Base-by-base conservation (phyloP, 768 basidiomycete species). In the Termitomyces sp. region DNA sequence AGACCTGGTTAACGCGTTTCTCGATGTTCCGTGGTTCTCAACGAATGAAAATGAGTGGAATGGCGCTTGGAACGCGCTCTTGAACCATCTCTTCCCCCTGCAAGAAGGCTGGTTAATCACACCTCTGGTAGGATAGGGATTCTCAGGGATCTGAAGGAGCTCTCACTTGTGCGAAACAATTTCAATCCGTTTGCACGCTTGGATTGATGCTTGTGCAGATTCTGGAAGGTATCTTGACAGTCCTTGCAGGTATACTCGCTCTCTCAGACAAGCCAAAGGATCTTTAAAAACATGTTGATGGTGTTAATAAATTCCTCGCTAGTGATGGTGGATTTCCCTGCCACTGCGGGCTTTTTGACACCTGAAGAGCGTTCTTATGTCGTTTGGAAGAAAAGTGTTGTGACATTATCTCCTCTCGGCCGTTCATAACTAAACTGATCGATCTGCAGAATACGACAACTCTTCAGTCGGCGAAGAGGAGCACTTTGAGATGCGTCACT, bases 251-350 rank as follows among this genome's bases (percentile, higher is more conserved):
- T 0, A 26, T 82, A 14, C 48, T 84, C 16, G 79, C 84, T 0
- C 77, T 80, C 61, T 72, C 83, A 38, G 72, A 85, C 81, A 56
- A 47, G 74, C 58, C 5, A 5, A 26, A 44, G 47, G 26, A 10
- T 16, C 28, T 10, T 26, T 6, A 22, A 38, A 18, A 3, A 6
- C 22, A 18, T 20, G 14, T 49, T 44, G 18, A 20, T 5, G 7
- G 14, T 24, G 43, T 28, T 42, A 33, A 42, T 18, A 38, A 36
- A 53, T 55, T 4, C 22, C 16, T 6, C 54, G 38, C 16, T 40
- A 86, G 82, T 85, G 13, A 63, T 89, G 63, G 80, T 84, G 13
- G 86, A 88, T 66, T 85, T 82, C 60, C 84, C 85, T 0, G 68
- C 67, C 6, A 84, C 83, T 0, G 86, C 86, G 1, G 70, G 63